These are phyloP conservation scores for Irpex sp. DNA, from an alignment of 1,284 basidiomycete genomes.

Conservation along the genomic window DNA sequence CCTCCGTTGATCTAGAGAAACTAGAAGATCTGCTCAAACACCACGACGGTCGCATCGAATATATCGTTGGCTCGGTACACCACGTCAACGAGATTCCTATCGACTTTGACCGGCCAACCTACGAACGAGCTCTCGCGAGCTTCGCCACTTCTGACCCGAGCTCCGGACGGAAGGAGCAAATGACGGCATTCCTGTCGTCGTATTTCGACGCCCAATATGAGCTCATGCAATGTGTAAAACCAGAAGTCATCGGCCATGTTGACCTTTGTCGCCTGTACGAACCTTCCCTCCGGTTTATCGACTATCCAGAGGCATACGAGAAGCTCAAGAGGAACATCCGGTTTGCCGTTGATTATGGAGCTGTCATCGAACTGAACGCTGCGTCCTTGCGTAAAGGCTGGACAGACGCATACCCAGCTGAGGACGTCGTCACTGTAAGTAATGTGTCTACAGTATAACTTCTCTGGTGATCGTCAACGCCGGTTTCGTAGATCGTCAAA, in stretches of 20 bases:
- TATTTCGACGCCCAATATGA: slow-evolving; percentile 86
- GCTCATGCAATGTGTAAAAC: slow-evolving; percentile 67
- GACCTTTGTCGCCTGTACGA: slow-evolving; percentile 86
- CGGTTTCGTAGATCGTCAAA: slow-evolving; percentile 40
- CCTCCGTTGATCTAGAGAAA: slow-evolving; percentile 56
- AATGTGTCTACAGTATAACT: neutral
- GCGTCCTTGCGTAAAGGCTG: slow-evolving; percentile 93
- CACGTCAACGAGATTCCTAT: slow-evolving; percentile 89
- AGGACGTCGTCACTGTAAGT: slow-evolving; percentile 73
- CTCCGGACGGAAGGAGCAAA: slow-evolving; percentile 12
- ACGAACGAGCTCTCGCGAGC: slow-evolving; percentile 52
- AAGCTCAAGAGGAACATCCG: slow-evolving; percentile 76
- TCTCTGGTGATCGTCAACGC: neutral
- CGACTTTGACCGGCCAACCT: slow-evolving; percentile 84
- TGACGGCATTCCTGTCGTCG: slow-evolving; percentile 51
- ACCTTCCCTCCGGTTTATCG: slow-evolving; percentile 51
- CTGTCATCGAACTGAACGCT: slow-evolving; percentile 91
- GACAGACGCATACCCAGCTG: slow-evolving; percentile 80
- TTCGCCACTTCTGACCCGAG: slow-evolving; percentile 27
- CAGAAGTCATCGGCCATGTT: slow-evolving; percentile 92
- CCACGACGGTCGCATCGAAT: slow-evolving; percentile 65
- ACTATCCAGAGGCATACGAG: slow-evolving; percentile 57
- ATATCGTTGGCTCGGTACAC: slow-evolving; percentile 92
- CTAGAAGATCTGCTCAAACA: slow-evolving; percentile 48
- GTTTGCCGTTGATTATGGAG: slow-evolving; percentile 80